Conservation (phyloP, 2,329 filamentous ascomycete species). For the Sporothrix brasiliensis region DNA sequence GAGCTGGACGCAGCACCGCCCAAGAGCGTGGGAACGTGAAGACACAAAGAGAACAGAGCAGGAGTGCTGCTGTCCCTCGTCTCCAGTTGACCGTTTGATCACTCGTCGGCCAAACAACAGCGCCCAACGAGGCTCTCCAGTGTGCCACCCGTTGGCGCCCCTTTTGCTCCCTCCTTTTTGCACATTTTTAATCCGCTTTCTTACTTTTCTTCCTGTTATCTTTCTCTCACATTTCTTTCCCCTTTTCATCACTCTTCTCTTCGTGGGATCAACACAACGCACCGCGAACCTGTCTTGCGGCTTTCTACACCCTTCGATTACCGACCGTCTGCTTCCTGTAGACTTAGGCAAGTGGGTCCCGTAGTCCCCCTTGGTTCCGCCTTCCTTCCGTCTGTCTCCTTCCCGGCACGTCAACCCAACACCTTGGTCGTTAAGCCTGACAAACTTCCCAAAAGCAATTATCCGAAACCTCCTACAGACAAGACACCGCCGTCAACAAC, state of each 20-base stretch:
- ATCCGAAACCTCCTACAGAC: conserved; percentile 7
- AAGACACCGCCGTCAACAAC: neutral
- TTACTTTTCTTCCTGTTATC: neutral
- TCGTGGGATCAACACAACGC: neutral
- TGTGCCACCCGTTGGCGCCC: neutral
- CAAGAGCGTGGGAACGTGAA: conserved; percentile 7
- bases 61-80: neutral
- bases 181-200: neutral
- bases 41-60: neutral
- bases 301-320: conserved; percentile 10
- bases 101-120: neutral
- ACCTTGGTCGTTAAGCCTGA: conserved; percentile 38
- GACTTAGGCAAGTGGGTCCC: conserved; percentile 20
- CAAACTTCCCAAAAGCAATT: conserved; percentile 36
- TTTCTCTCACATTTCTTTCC: neutral
- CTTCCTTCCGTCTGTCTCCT: conserved; percentile 14
- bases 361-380: neutral
- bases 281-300: neutral
- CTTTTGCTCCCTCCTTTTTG: conserved; percentile 4
- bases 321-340: conserved; percentile 9
- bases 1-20: neutral
- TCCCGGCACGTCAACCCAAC: conserved; percentile 9
- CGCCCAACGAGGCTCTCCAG: conserved; percentile 8
- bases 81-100: neutral
- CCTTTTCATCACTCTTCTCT: neutral